These are phyloP conservation scores for Phtheirospermum japonicum DNA, from an alignment of 257 asterid genomes.

Conservation along the genomic window DNA sequence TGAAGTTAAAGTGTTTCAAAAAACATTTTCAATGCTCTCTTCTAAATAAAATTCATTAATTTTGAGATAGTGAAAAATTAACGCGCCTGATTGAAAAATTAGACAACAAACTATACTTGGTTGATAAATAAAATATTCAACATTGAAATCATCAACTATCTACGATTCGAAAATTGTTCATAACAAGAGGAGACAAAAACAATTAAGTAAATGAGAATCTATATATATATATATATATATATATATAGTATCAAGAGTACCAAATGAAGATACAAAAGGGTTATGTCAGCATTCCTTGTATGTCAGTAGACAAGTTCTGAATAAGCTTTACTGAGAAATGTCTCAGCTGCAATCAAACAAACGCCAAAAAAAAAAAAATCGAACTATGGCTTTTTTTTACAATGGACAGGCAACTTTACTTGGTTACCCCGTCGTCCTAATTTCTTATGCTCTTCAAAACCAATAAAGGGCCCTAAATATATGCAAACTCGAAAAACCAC, in stretches of 20 bases:
- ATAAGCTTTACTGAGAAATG: slow-evolving; percentile 30
- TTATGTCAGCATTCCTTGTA: slow-evolving; percentile 28
- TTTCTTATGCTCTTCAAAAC: neutral
- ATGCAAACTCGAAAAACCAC: slow-evolving; percentile 3
- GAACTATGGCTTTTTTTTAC: slow-evolving; percentile 37
- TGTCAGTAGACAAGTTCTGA: slow-evolving; percentile 29
- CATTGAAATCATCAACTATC: neutral
- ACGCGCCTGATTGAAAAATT: neutral
- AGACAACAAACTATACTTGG: neutral
- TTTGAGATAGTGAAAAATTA: too few species aligned
- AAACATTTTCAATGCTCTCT: too few species aligned
- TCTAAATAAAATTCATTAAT: too few species aligned
- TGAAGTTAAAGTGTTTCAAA: too few species aligned
- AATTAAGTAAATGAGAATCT: neutral
- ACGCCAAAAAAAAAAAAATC: neutral
- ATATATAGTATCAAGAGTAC: slow-evolving; percentile 15
- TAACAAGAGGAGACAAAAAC: neutral
- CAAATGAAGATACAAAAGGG: slow-evolving; percentile 32
- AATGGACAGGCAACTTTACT: slow-evolving; percentile 32
- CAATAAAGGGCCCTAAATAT: neutral
- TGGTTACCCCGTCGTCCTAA: slow-evolving; percentile 13
- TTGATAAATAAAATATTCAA: neutral
- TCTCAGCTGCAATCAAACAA: slow-evolving; percentile 33
- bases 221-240: too few species aligned
- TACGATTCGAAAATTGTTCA: neutral